Base-by-base conservation (phyloP, 2,329 filamentous ascomycete species). In the Gremmenia infestans region DNA sequence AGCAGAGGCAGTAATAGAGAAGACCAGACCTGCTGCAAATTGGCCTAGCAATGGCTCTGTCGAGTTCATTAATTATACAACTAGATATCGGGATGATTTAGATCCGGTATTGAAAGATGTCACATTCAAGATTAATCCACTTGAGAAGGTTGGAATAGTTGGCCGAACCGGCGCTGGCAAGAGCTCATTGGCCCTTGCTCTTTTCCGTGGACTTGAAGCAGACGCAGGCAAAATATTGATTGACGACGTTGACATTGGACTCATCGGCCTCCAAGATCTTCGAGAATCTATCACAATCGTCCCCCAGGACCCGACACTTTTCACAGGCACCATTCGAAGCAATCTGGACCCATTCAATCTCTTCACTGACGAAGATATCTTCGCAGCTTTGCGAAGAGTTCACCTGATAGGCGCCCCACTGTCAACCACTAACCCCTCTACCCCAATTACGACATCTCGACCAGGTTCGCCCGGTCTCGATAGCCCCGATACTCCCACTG, bases 221-320 rank as follows among this genome's bases (percentile, higher is more conserved):
- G 91, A 96, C 66, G 81, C 83, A 62, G 94, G 94, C 65, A 89
- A 88, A 70, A 96, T 99, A 59, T 69, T 95, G 19, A 90, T 99
- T 53, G 94, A 99, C 64, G 88, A 86, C 60, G 76, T 99, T n/a
- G 90, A 97, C 67, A 91, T 97, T 68, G 86, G 90, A 50, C 77
- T 80, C 60, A 97, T 99, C 61, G 94, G 94, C 6, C 81, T 99
- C n/a, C 88, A 90, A 61, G 93, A 97, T 72, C 78, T 99, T 65
- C 88, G 94, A 54, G 88, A 96, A 73, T 87, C 89, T 48, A 95
- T 99, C 66, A 97, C 95, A 0, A 97, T 99, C 72, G 94, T 99
- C 55, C 94, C 94, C 28, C 94, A 99, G 75, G 94, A 99, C 69
- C 94, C 90, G 53, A 97, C 93, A 0, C 79, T 97, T 0, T 97